A percentile compares a stretch with the other conserved stretches of the same genome.
phyloP scores from a whole-genome alignment of 345 rosid genomes.

The Hibiscus trionum region DNA sequence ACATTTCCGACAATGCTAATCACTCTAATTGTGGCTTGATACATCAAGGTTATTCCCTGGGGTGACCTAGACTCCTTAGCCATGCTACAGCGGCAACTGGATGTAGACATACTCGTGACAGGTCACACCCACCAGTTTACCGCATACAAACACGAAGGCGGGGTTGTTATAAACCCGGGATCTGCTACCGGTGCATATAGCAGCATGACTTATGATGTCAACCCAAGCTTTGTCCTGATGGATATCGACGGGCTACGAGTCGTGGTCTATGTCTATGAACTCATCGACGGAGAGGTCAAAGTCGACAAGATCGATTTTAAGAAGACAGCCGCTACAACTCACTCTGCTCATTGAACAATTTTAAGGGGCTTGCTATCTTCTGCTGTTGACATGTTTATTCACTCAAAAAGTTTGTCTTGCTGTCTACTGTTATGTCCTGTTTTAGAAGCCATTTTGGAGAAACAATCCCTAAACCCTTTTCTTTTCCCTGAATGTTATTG shows the following conservation, averaged over 20 bases:
- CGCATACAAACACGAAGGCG: constrained; percentile 95
- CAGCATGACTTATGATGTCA: constrained; percentile 78
- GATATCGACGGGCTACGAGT: constrained; percentile 89
- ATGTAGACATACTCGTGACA: constrained; percentile 87
- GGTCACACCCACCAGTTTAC: constrained; percentile 98
- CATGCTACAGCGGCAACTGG: constrained; percentile 93
- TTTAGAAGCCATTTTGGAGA: no score
- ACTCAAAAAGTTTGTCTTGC: background rate
- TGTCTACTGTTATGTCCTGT: no score
- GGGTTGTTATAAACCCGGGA: constrained; percentile 91
- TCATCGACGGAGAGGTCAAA: constrained; percentile 89
- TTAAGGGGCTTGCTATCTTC: background rate
- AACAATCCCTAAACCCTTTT: no score
- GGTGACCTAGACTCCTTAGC: constrained; percentile 92
- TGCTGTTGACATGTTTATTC: background rate
- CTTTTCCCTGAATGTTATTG: background rate
- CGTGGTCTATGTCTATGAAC: constrained; percentile 91
- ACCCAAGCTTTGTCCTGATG: constrained; percentile 94
- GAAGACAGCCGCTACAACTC: constrained; percentile 32
- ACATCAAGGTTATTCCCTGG: constrained; percentile 77
- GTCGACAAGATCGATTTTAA: constrained; percentile 96
- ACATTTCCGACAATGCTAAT: background rate
- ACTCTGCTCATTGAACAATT: background rate
- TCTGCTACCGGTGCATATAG: constrained; percentile 94
- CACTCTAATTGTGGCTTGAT: background rate